Evolutionary conservation across 352 stramenopile species (phyloP), one percentile per base, ranked within the genome.

Genomic region (Phytophthora multivora): DNA sequence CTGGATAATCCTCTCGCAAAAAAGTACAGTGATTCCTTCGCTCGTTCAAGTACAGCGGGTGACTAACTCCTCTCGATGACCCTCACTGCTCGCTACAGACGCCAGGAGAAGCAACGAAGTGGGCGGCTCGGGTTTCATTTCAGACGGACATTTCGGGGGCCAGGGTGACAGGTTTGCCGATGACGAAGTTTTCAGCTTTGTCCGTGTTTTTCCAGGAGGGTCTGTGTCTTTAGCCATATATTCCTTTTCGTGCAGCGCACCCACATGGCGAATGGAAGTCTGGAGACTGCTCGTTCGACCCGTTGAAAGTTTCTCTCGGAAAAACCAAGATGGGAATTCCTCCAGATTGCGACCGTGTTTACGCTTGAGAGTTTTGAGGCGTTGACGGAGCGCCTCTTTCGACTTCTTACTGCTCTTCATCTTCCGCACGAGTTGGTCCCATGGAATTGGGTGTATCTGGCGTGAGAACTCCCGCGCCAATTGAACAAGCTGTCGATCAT

Each of bases 361-460:
- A n/a, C 75, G 73, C 40, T 87, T 87, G 5, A 87, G 63, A 2
- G 78, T 87, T 38, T 87, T 87, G 4, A 87, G 63, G 13, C 78
- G 78, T 63, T 85, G 78, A 2, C 59, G 73, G 10, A 87, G 57
- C 8, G 43, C 65, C 3, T 73, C 51, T 36, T 83, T 83, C 0
- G 52, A 39, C 33, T 83, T 76, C 26, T 58, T 60, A 2, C 57
- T 61, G 38, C 23, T 21, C 39, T 56, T 25, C 70, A 85, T 83
- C 5, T 52, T 41, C n/a, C 51, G 48, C 11, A 55, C 50, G 4
- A 87, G 38, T 15, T 51, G 31, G 3, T 70, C 57, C 77, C 77
- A 87, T 25, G 46, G 8, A 53, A 84, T 73, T 12, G 67, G 58
- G 5, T 31, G 48, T 7, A 53, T 46, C 5, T 45, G 51, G 25